Percentiles rank a stretch among this genome's conserved stretches.
These are phyloP conservation scores for Paramecium primaurelia DNA, from an alignment of 73 alveolate species.

Conservation along the genomic window DNA sequence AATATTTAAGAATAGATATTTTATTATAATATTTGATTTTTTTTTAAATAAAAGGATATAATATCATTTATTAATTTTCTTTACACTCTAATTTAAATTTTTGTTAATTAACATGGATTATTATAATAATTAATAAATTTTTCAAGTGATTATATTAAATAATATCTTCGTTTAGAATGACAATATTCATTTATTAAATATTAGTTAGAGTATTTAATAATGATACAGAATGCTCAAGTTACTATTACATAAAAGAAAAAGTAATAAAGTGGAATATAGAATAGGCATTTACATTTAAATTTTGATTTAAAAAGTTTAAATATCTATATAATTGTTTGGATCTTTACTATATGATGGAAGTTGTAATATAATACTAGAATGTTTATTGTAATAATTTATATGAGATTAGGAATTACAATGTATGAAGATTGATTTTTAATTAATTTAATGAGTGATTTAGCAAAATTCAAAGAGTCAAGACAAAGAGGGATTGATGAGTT, in stretches of 20 bases:
- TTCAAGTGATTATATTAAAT: too few relatives aligned
- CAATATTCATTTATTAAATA: too few relatives aligned
- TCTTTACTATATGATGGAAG: background rate
- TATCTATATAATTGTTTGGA: background rate
- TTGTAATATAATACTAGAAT: background rate
- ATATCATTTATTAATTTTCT: too few relatives aligned
- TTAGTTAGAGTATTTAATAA: background rate
- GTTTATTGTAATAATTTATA: background rate
- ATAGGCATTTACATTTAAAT: background rate
- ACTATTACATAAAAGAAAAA: too few relatives aligned
- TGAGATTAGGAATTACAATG: background rate
- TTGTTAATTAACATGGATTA: background rate
- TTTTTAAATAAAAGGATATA: too few relatives aligned
- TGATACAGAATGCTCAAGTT: too few relatives aligned
- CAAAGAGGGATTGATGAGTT: background rate
- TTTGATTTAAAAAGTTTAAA: background rate
- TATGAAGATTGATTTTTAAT: background rate
- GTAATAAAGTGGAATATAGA: background rate
- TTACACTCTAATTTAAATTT: too few relatives aligned
- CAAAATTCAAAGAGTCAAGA: conserved; percentile 5
- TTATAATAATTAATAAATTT: too few relatives aligned
- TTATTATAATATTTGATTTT: background rate
- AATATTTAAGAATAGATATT: too few relatives aligned
- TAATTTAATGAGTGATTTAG: background rate
- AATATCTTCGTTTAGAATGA: background rate